phyloP scores from a whole-genome alignment of 768 basidiomycete genomes.

The Tulasnella sp. region DNA sequence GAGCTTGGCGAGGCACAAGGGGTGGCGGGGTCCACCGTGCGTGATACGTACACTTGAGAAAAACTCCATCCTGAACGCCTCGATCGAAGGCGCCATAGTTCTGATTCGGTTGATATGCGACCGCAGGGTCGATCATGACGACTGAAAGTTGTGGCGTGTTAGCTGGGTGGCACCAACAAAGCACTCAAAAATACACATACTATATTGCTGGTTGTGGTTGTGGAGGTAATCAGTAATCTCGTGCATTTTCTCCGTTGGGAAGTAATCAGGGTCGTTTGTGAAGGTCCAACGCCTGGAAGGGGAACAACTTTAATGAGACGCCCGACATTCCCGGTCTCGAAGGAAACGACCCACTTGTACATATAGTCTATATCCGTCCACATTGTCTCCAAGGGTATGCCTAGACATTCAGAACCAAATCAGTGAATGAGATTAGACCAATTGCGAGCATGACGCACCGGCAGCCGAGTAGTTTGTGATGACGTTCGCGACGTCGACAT shows the following conservation, averaged over 20 bases:
- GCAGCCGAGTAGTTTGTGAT: conserved; percentile 55
- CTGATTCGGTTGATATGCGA: conserved; percentile 43
- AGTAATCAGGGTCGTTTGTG: conserved; percentile 60
- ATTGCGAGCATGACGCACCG: conserved; percentile 3
- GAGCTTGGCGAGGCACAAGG: background rate
- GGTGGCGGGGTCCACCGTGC: background rate
- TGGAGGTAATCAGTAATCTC: conserved; percentile 59
- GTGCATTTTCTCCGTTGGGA: conserved; percentile 54
- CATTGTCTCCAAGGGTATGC: conserved; percentile 68
- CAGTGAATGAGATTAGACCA: background rate
- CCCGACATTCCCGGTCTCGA: background rate
- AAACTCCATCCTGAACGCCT: conserved; percentile 37
- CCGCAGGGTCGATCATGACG: conserved; percentile 67
- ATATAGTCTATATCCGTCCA: conserved; percentile 38
- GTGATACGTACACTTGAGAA: conserved; percentile 7
- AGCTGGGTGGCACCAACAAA: background rate
- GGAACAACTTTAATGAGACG: background rate
- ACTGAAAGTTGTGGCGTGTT: conserved; percentile 33
- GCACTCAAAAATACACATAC: conserved; percentile 32
- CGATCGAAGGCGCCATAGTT: conserved; percentile 49
- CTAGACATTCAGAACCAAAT: background rate
- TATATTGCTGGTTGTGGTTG: conserved; percentile 48
- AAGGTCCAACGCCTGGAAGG: conserved; percentile 44
- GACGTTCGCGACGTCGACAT: conserved; percentile 43
- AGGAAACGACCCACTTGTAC: background rate